phyloP scores from a whole-genome alignment of 2,329 filamentous ascomycete species.

The Sporothrix phasma region DNA sequence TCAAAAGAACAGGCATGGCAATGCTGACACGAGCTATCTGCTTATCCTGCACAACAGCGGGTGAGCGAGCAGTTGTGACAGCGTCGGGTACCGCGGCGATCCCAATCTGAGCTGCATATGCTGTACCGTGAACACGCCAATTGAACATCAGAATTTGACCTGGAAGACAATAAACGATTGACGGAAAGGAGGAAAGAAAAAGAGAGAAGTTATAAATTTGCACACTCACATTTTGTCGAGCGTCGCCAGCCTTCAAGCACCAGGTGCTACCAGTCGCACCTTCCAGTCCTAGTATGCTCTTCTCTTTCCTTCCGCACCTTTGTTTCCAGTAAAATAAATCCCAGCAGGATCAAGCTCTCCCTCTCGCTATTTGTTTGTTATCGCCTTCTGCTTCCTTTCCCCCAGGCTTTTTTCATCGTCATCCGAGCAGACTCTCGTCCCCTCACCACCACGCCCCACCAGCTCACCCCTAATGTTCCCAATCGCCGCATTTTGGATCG shows the following conservation, averaged over 20 bases:
- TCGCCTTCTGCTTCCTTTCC: neutral
- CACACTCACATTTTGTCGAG: neutral
- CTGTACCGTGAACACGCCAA: neutral
- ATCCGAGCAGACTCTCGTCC: neutral
- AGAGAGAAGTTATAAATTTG: no score
- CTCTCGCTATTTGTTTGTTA: neutral
- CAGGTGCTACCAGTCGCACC: neutral
- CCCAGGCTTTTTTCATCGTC: neutral
- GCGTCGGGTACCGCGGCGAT: neutral
- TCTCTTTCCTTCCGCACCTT: neutral
- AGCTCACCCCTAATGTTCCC: neutral
- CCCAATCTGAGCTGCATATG: conserved; percentile 1
- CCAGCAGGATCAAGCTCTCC: no score
- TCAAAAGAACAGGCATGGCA: neutral
- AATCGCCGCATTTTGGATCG: neutral
- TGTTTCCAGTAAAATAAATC: neutral
- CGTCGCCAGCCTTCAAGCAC: neutral
- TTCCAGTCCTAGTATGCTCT: neutral
- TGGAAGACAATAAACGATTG: neutral
- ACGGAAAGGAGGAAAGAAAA: neutral
- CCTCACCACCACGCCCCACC: neutral
- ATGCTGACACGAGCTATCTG: neutral
- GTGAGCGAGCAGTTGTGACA: neutral
- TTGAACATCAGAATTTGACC: neutral
- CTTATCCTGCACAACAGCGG: neutral